Evolutionary conservation across 805 yeast genomes (phyloP).

Genomic region (Ogataea polymorpha): DNA sequence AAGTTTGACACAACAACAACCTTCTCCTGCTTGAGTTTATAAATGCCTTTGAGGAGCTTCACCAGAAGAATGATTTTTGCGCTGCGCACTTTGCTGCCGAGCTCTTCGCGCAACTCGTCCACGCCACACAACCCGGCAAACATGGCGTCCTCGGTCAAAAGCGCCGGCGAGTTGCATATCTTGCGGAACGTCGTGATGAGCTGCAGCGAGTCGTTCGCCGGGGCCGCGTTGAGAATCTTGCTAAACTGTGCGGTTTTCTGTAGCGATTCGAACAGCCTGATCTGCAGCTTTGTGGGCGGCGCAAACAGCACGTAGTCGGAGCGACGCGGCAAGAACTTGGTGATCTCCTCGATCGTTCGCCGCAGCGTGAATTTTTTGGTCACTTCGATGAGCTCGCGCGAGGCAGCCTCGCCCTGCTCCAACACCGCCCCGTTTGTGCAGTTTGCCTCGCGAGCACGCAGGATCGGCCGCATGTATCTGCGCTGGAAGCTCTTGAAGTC

Average conservation of each 20-base stretch:
- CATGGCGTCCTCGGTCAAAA: conserved; percentile 50
- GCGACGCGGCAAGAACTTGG: conserved; percentile 63
- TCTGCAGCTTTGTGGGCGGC: conserved; percentile 66
- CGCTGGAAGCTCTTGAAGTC: conserved; percentile 52
- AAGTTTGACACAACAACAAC: conserved; percentile 84
- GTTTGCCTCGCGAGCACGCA: conserved; percentile 62
- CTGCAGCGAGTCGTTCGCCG: conserved; percentile 49
- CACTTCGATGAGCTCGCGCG: conserved; percentile 59
- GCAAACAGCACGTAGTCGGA: conserved; percentile 77
- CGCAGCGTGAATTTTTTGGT: conserved; percentile 71
- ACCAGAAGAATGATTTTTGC: conserved; percentile 69
- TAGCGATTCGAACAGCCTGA: conserved; percentile 51
- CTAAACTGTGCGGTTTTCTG: conserved; percentile 37
- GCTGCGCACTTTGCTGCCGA: conserved; percentile 35
- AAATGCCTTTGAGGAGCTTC: conserved; percentile 51
- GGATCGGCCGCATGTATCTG: conserved; percentile 66
- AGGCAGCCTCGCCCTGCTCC: conserved; percentile 55
- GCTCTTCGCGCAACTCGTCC: conserved; percentile 26
- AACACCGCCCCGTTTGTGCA: conserved; percentile 49
- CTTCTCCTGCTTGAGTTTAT: conserved; percentile 53
- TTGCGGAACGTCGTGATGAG: conserved; percentile 75
- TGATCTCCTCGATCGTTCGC: conserved; percentile 58
- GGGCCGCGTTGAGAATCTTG: conserved; percentile 29
- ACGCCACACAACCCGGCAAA: conserved; percentile 32
- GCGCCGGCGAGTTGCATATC: conserved; percentile 76